Evolutionary conservation across 352 stramenopile genomes (phyloP).

Genomic region (Globisporangium sylvaticum): DNA sequence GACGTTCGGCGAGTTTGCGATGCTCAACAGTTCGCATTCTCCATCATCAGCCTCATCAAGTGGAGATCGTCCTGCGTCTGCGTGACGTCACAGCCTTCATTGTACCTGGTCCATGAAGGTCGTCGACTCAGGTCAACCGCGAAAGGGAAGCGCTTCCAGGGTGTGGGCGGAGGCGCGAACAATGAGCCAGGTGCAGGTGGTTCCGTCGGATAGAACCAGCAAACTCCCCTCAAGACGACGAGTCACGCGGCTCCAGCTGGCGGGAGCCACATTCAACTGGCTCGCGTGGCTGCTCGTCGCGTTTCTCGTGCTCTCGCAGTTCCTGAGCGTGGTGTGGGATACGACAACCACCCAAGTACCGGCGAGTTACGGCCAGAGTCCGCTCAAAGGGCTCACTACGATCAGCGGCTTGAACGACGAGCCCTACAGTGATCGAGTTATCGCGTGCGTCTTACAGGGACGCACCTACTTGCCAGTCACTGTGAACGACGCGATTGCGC

Average conservation of each 20-base stretch:
- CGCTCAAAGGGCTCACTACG: neutral
- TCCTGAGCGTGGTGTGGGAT: constrained; percentile 1
- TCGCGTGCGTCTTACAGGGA: constrained; percentile 42
- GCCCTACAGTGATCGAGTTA: constrained; percentile 35
- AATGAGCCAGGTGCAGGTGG: neutral
- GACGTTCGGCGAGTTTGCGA: neutral
- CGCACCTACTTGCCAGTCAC: constrained; percentile 33
- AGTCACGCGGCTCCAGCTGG: neutral
- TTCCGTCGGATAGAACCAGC: neutral
- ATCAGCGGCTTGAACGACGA: constrained; percentile 28
- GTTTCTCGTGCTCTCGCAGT: neutral
- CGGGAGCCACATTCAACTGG: neutral
- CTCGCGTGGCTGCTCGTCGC: neutral
- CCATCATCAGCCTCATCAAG: neutral
- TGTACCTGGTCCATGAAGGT: neutral
- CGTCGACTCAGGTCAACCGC: neutral
- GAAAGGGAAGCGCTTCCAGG: neutral
- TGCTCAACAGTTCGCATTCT: neutral
- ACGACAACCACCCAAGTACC: neutral
- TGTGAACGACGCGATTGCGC: constrained; percentile 28
- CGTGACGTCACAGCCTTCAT: neutral
- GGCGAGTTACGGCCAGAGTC: constrained; percentile 1
- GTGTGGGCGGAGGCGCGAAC: too few species aligned
- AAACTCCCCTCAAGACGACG: neutral
- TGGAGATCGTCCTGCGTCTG: neutral